phyloP scores from a whole-genome alignment of 2,329 filamentous ascomycete species.

The Epichloe coenophiala region DNA sequence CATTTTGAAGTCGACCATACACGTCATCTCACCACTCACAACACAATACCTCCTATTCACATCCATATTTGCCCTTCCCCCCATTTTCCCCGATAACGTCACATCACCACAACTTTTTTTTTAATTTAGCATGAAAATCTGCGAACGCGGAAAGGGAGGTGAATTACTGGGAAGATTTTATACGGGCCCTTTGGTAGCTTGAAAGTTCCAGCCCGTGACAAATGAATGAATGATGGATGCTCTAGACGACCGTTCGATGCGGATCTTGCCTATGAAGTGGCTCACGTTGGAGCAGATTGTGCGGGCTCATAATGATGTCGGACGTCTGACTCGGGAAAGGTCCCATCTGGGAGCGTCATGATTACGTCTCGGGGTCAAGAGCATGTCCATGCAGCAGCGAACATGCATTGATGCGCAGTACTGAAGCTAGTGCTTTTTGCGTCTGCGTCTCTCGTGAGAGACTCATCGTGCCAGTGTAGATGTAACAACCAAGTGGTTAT shows the following conservation, averaged over 20 bases:
- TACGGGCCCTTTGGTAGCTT: conserved; percentile 47
- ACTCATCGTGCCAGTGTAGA: conserved; percentile 8
- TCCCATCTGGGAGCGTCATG: conserved; percentile 4
- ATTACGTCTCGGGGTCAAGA: conserved; percentile 4
- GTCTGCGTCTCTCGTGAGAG: conserved; percentile 7
- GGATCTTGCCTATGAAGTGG: conserved; percentile 4
- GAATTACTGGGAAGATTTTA: conserved; percentile 10
- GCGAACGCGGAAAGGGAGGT: conserved; percentile 13
- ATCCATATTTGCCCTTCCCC: conserved; percentile 7
- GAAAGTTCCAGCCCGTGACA: conserved; percentile 46
- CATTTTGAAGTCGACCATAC: background rate
- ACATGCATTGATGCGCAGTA: background rate
- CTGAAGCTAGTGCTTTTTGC: conserved; percentile 14
- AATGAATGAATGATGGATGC: conserved; percentile 9
- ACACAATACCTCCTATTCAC: conserved; percentile 5
- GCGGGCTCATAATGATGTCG: conserved; percentile 5
- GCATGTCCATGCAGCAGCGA: conserved; percentile 1
- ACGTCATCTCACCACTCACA: background rate
- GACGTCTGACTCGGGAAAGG: background rate
- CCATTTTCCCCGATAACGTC: conserved; percentile 17
- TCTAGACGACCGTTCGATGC: conserved; percentile 9
- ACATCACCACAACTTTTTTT: conserved; percentile 14
- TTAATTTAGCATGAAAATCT: conserved; percentile 23
- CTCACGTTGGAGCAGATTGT: conserved; percentile 9
- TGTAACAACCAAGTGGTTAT: conserved; percentile 16